Evolutionary conservation across 768 basidiomycete species (phyloP), one percentile per base, ranked within the genome.

Genomic region (Scleroderma bovista): DNA sequence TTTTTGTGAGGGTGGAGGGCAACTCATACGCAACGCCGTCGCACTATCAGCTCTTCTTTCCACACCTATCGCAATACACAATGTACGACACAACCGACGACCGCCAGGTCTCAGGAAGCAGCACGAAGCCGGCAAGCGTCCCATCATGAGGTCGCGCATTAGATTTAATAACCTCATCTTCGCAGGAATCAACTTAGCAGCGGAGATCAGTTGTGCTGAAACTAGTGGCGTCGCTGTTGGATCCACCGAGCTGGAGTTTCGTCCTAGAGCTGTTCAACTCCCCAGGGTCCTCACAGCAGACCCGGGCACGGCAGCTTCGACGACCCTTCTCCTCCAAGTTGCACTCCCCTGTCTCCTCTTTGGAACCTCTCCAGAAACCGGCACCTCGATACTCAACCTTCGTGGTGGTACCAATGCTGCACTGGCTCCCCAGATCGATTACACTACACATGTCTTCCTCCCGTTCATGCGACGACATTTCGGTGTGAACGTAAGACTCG

Each of bases 381-480:
- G 44, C 1, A 58, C 72, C 1, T 81, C 83, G 10, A 72, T 68
- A 3, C 71, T 90, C 22, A 69, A 68, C 9, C 73, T 90, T 2
- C 68, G 70, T 1, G 88, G 88, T 8, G 88, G 87, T 2, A 89
- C 88, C 3, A 89, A 89, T 53, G 85, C 86, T 17, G 65, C 70
- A 3, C 64, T 74, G 38, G 86, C 87, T 6, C 88, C 88, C 0
- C 88, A 88, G 55, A 77, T 88, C 24, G 88, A 90, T 66, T 88
- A 88, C 61, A 77, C 76, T 4, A 71, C 78, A 44, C 69, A 80
- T 53, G 67, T 88, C 44, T 73, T 90, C 59, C 61, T 90, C 6
- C 88, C 87, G 0, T 91, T 90, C 62, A 63, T 88, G 26, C 69
- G 66, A 20, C 69, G 64, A 11, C 81, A 84, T 61, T 81, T 88